Base-by-base conservation (phyloP, 2,329 filamentous ascomycete genomes). In the Talaromyces sp. region DNA sequence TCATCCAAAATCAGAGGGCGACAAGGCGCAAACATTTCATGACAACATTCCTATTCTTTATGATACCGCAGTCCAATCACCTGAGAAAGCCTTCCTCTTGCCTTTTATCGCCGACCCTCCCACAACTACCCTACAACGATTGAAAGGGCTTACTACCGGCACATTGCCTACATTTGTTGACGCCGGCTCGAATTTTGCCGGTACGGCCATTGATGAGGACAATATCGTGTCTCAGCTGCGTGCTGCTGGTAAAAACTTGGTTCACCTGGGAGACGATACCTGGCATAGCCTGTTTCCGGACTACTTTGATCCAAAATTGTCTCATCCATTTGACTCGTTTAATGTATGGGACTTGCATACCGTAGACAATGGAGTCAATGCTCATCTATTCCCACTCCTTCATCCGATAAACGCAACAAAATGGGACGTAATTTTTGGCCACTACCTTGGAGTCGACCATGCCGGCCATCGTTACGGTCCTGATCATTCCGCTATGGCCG, bases 341-440 rank as follows among this genome's bases (percentile, higher is more conserved):
- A 97, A 98, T 70, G 95, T 98, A 7, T 97, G 92, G 91, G 95
- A 99, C 73, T 77, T 99, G 68, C 92, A 98, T 73, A 98, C 95
- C 0, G 90, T 99, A 2, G 95, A 99, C 71, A 93, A 97, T 70
- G 95, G 95, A 0, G 95, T 99, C 26, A 89, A 88, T 13, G 89
- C 96, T 67, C 90, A 98, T 75, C 86, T 99, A 7, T 75, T 78
- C 60, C 95, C 95, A 1, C 81, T 98, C 2, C 76, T 99, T 64
- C 81, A 87, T 55, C 74, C 84, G 0, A 80, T 83, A 55, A 86
- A 86, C 70, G 81, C 82, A 56, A 82, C 78, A 5, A 84, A 89
- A 59, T 99, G 95, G 95, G 93, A 99, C 76, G 81, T 99, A n/a
- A 84, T 97, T 38, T 89, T 99, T 73, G 95, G 90, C 0, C 95